phyloP scores from a whole-genome alignment of 108 stramenopile species.

The Asterionellopsis glacialis region DNA sequence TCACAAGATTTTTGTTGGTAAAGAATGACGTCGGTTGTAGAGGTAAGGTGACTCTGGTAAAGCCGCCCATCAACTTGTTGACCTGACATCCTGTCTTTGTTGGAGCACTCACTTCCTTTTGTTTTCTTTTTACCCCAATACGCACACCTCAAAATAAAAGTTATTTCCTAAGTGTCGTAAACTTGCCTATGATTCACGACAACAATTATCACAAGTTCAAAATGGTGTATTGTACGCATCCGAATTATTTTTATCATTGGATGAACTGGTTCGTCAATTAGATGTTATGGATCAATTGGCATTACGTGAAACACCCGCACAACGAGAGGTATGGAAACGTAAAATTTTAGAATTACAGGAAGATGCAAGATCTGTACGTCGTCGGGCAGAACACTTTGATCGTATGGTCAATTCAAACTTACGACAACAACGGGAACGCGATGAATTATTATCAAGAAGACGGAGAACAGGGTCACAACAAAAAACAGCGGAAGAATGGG shows the following conservation, averaged over 20 bases:
- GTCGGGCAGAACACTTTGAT: conserved; percentile 65
- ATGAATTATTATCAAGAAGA: conserved; percentile 64
- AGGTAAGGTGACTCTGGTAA: no score
- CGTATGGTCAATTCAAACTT: conserved; percentile 61
- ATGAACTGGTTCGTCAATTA: conserved; percentile 70
- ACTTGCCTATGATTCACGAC: conserved; percentile 80
- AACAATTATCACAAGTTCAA: conserved; percentile 79
- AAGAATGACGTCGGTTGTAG: no score
- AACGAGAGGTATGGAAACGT: conserved; percentile 79
- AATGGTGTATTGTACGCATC: conserved; percentile 62
- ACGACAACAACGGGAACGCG: conserved; percentile 67
- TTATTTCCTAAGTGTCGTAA: conserved; percentile 84
- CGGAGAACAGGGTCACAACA: conserved; percentile 23
- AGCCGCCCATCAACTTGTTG: no score
- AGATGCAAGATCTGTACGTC: conserved; percentile 55
- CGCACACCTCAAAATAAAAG: no score
- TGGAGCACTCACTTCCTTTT: no score
- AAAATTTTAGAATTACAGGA: conserved; percentile 77
- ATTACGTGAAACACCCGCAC: conserved; percentile 68
- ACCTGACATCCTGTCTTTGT: no score
- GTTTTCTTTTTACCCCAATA: neutral
- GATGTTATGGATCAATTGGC: conserved; percentile 70
- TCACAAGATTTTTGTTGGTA: no score
- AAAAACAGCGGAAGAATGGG: conserved; percentile 30
- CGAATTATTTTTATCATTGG: conserved; percentile 68